Conservation (phyloP, 2,329 filamentous ascomycete species). For the Pestalotiopsis sp. region DNA sequence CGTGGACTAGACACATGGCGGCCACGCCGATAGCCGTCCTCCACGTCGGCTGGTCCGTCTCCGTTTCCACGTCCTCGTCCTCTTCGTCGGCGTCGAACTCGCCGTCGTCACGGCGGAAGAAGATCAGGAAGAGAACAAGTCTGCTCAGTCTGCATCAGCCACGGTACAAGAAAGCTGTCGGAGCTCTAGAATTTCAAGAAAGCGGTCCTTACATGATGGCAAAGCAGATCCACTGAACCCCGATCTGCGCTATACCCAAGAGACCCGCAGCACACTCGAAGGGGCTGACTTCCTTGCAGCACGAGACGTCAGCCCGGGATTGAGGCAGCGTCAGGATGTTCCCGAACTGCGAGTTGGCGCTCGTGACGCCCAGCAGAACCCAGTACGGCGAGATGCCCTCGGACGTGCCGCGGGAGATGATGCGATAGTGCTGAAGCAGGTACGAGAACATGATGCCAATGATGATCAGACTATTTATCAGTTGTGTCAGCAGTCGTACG, state of each 20-base stretch:
- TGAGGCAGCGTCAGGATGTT: slow-evolving; percentile 90
- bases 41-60: slow-evolving; percentile 64
- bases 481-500: slow-evolving; percentile 22
- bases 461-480: slow-evolving; percentile 65
- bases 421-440: slow-evolving; percentile 91
- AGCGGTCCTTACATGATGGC: slow-evolving; percentile 73
- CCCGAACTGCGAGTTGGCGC: slow-evolving; percentile 83
- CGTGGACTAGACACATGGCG: slow-evolving; percentile 72
- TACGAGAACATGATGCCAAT: slow-evolving; percentile 91
- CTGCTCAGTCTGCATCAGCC: slow-evolving; percentile 49
- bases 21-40: slow-evolving; percentile 79
- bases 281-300: slow-evolving; percentile 79
- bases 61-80: slow-evolving; percentile 42
- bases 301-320: slow-evolving; percentile 80
- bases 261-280: slow-evolving; percentile 85
- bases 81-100: slow-evolving; percentile 52
- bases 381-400: slow-evolving; percentile 97
- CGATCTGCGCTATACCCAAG: slow-evolving; percentile 88
- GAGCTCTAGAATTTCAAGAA: too few relatives aligned
- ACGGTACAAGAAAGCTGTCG: neutral
- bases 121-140: slow-evolving; percentile 90
- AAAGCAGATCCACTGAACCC: slow-evolving; percentile 90
- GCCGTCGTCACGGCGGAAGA: slow-evolving; percentile 73
- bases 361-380: slow-evolving; percentile 89
- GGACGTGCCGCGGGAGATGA: slow-evolving; percentile 81